Percentiles rank a stretch among this genome's conserved stretches.
Conservation (phyloP, 2,329 filamentous ascomycete species). For the Teratosphaeria zuluensis region DNA sequence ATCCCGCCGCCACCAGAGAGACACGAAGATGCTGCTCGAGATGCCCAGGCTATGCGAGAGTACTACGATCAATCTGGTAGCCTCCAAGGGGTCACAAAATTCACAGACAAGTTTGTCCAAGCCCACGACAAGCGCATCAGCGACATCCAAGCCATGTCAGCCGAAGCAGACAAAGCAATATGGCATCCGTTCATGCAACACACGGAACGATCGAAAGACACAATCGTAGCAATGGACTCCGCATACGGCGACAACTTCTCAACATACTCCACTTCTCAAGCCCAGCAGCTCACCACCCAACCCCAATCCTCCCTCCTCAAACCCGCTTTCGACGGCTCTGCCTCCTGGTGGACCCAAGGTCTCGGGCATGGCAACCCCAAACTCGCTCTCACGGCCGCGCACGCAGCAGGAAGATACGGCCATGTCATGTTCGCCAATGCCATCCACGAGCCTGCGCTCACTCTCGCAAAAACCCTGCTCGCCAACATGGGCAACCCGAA, state of each 20-base stretch:
- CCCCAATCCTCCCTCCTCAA: conserved; percentile 7
- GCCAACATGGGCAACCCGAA: conserved; percentile 52
- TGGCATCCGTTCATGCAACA: conserved; percentile 90
- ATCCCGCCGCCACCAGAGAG: conserved; percentile 51
- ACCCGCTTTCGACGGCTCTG: conserved; percentile 71
- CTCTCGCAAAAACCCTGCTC: conserved; percentile 57
- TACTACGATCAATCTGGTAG: conserved; percentile 52
- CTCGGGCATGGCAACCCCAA: conserved; percentile 68
- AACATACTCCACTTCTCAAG: conserved; percentile 32
- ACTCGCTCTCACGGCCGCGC: conserved; percentile 64
- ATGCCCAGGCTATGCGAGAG: conserved; percentile 47
- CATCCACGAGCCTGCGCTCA: conserved; percentile 67
- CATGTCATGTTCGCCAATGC: conserved; percentile 81
- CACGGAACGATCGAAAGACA: conserved; percentile 48
- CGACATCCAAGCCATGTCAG: conserved; percentile 51
- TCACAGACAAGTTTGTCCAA: conserved; percentile 44
- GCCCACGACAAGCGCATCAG: conserved; percentile 49
- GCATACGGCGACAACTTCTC: conserved; percentile 73
- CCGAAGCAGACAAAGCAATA: conserved; percentile 53
- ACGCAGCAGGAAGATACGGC: conserved; percentile 74
- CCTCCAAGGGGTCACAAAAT: conserved; percentile 29
- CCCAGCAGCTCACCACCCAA: conserved; percentile 17
- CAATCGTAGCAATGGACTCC: conserved; percentile 69
- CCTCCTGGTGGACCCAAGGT: conserved; percentile 88
- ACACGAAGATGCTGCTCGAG: conserved; percentile 31